Conservation (phyloP, 2,329 filamentous ascomycete species). For the Scedosporium aurantiacum region DNA sequence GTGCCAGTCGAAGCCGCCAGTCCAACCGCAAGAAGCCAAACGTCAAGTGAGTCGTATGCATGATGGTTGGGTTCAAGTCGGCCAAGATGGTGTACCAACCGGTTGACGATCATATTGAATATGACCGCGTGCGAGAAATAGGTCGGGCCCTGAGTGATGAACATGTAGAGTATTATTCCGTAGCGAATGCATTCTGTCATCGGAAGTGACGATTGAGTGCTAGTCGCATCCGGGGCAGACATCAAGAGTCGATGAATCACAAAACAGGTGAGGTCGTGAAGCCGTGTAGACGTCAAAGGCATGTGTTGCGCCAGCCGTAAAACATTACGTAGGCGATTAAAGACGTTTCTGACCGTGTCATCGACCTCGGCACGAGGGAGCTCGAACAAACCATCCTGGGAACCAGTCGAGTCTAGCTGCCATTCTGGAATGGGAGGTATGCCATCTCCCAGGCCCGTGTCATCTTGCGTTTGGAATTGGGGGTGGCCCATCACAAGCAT, state of each 20-base stretch:
- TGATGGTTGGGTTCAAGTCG: conserved; percentile 5
- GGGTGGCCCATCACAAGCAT: conserved; percentile 41
- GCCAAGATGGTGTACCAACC: conserved; percentile 21
- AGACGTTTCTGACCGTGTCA: conserved; percentile 21
- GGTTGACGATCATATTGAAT: conserved; percentile 20
- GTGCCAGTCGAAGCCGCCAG: conserved; percentile 23
- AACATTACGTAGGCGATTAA: conserved; percentile 31
- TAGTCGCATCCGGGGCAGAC: conserved; percentile 3
- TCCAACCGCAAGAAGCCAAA: conserved; percentile 33
- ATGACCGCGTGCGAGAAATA: conserved; percentile 41
- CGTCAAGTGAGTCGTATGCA: conserved; percentile 16
- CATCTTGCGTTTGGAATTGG: conserved; percentile 41
- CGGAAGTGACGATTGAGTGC: conserved; percentile 1
- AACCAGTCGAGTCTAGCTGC: conserved; percentile 21
- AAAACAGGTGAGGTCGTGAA: conserved; percentile 46
- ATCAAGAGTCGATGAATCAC: conserved; percentile 38
- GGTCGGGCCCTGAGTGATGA: conserved; percentile 41
- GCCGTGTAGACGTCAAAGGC: conserved; percentile 25
- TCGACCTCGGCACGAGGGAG: conserved; percentile 20
- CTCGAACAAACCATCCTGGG: conserved; percentile 6
- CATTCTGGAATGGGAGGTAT: conserved; percentile 38
- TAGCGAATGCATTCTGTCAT: conserved; percentile 35
- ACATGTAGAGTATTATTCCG: conserved; percentile 37
- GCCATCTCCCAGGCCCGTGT: conserved; percentile 34
- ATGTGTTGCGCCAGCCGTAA: conserved; percentile 22